Conservation (phyloP, 2,329 filamentous ascomycete species). For the Fusarium miscanthi region DNA sequence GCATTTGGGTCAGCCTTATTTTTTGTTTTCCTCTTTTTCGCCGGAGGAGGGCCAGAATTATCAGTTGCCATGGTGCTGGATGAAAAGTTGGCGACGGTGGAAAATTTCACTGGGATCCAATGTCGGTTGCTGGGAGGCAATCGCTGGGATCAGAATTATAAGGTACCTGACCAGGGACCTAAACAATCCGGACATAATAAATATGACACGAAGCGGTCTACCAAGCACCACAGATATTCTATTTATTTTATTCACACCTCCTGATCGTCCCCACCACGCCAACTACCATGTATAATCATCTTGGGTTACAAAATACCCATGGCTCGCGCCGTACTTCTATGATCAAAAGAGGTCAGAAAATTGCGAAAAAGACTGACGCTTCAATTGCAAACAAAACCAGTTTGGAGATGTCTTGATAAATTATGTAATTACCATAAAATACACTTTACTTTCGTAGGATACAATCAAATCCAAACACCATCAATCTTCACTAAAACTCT, state of each 20-base stretch:
- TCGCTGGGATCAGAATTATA: not conserved
- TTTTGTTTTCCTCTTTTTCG: conserved; percentile 56
- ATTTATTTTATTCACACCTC: not conserved
- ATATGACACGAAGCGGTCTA: not conserved
- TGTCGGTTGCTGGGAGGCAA: not conserved
- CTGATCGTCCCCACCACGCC: not conserved
- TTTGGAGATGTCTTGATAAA: not conserved
- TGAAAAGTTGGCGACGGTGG: not conserved
- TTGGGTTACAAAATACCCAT: not conserved
- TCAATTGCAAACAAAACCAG: not conserved
- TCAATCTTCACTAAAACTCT: not conserved
- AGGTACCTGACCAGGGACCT: not conserved
- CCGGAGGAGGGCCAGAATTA: conserved; percentile 41
- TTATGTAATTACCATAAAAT: not conserved
- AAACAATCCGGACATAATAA: not conserved
- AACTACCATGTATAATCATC: not conserved
- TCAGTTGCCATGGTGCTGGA: conserved; percentile 41
- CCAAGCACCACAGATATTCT: not conserved
- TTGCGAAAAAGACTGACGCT: not conserved
- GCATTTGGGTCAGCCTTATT: conserved; percentile 49
- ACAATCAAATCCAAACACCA: not conserved
- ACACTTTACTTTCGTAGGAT: not conserved
- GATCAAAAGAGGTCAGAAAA: not conserved
- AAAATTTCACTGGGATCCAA: not conserved
- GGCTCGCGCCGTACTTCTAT: not conserved